These are phyloP conservation scores for Cordia subcordata DNA, from an alignment of 257 asterid species.

Conservation along the genomic window DNA sequence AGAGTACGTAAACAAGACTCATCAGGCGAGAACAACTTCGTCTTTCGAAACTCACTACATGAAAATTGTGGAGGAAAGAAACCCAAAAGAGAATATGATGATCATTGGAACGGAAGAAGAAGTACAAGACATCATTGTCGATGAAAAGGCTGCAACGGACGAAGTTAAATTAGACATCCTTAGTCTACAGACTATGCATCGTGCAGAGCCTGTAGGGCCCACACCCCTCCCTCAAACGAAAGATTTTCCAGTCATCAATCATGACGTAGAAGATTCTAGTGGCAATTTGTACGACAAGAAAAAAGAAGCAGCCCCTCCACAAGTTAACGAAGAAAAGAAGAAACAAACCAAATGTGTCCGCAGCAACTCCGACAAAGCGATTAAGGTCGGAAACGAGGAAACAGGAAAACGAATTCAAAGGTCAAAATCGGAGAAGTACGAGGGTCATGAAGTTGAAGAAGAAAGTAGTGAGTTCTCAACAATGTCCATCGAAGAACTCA, in stretches of 20 bases:
- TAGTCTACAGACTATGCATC: too few species aligned
- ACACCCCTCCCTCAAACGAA: too few species aligned
- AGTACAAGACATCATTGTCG: slow-evolving; percentile 20
- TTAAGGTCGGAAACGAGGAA: slow-evolving; percentile 13
- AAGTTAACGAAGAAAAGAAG: not conserved
- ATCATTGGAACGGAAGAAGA: slow-evolving; percentile 25
- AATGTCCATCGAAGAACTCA: slow-evolving; percentile 64
- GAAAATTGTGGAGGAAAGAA: not conserved
- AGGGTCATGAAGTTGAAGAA: slow-evolving; percentile 8
- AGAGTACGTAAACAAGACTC: slow-evolving; percentile 17
- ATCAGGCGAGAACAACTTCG: slow-evolving; percentile 4
- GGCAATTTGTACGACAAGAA: too few species aligned
- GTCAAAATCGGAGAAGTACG: slow-evolving; percentile 28
- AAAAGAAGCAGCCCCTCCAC: too few species aligned
- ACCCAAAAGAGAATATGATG: not conserved
- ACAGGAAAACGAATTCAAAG: slow-evolving; percentile 14
- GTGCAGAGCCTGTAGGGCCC: too few species aligned
- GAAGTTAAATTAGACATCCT: slow-evolving; percentile 6
- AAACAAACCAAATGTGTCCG: slow-evolving; percentile 4
- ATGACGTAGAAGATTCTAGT: too few species aligned
- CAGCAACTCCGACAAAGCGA: slow-evolving; percentile 29
- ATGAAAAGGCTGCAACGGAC: slow-evolving; percentile 1
- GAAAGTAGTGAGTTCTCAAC: slow-evolving; percentile 47
- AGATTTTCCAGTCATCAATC: too few species aligned
- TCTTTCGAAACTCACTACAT: slow-evolving; percentile 5